Conservation (phyloP, 208 protist genomes). For the Trypanosoma cruzi region DNA sequence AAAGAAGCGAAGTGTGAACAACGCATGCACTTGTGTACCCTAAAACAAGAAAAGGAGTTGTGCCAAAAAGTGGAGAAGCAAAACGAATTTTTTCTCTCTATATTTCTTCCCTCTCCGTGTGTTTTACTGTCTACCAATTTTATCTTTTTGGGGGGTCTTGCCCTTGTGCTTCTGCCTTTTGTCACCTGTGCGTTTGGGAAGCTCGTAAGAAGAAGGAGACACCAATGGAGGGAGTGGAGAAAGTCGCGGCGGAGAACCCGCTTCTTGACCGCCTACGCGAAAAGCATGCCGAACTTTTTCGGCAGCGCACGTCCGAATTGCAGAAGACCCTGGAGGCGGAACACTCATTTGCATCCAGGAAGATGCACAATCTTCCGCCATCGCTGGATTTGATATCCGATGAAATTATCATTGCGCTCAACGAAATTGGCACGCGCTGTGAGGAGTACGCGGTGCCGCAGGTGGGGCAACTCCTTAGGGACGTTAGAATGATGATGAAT, state of each 20-base stretch:
- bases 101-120: too few species aligned
- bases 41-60: too few species aligned
- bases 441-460: slow-evolving; percentile 28
- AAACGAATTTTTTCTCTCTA: too few species aligned
- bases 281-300: slow-evolving; percentile 52
- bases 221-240: neutral
- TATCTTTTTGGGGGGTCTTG: neutral
- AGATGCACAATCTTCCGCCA: slow-evolving; percentile 47
- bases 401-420: slow-evolving; percentile 54
- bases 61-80: too few species aligned
- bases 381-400: slow-evolving; percentile 78
- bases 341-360: slow-evolving; percentile 35
- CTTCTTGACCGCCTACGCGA: slow-evolving; percentile 51
- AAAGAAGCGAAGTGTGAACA: neutral
- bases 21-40: too few species aligned
- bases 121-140: too few species aligned
- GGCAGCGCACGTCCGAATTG: slow-evolving; percentile 35
- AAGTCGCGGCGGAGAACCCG: slow-evolving; percentile 1
- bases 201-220: neutral
- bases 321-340: slow-evolving; percentile 46
- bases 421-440: slow-evolving; percentile 56
- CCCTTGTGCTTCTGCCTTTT: neutral
- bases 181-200: neutral
- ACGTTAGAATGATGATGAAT: slow-evolving; percentile 63
- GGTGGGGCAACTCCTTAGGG: slow-evolving; percentile 45